Base-by-base conservation (phyloP, 2,329 filamentous ascomycete species). In the Aspergillus uvarum region DNA sequence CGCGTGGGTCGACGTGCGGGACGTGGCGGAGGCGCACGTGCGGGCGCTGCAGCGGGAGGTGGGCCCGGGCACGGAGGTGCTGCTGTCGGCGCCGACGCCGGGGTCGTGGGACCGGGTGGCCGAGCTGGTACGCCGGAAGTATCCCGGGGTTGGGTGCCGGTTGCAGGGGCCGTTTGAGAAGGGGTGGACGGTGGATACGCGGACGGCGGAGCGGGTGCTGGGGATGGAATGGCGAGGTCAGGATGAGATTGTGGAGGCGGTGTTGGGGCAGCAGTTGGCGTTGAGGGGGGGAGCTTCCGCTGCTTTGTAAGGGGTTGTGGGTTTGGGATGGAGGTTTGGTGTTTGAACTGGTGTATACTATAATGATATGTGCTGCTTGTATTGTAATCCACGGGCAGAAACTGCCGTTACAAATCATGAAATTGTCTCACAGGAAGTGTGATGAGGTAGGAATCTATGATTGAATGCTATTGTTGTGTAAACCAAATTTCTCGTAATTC, bases 151-250 rank as follows among this genome's bases (percentile, higher is more conserved):
- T 21, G 51, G 5, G 12, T 50, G 53, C 22, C 58, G 58, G 19
- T 42, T 64, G 47, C 31, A 62, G 47, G 38, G 32, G n/a, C 52
- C 44, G 11, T 47, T 58, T 1, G 76, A 83, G 68, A 88, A 89
- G 0, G 90, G 32, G 70, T 74, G 95, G 4, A 81, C 87, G 47
- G 84, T 96, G 54, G 83, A 96, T 10, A 85, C 96, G 77, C 91
- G 92, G 2, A 95, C 91, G 0, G 65, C 64, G 10, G 60, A 63
- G 42, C 47, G 58, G 22, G 60, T 60, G 10, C 38, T 67, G 57
- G 60, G 61, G 1, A 56, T 67, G n/a, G 22, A 44, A 26, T 65
- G 62, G 50, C 35, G 48, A 16, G 49, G 51, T 0, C 21, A 60
- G 54, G 59, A 64, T 22, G 26, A 21, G n/a, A 62, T 65, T 38